Conservation (phyloP, 2,329 filamentous ascomycete species). For the Colletotrichum sp. region DNA sequence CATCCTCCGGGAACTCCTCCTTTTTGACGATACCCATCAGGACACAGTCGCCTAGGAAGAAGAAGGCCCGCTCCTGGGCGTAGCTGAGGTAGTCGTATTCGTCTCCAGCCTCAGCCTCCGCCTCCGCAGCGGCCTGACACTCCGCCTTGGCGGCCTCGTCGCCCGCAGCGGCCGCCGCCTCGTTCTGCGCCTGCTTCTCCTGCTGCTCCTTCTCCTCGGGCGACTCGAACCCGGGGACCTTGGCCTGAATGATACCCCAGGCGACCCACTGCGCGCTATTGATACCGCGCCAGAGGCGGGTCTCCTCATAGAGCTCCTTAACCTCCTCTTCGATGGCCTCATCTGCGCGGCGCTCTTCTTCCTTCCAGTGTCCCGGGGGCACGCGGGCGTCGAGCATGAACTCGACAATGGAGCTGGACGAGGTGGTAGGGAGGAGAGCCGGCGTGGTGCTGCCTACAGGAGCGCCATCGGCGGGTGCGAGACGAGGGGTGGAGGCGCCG, state of each 20-base stretch:
- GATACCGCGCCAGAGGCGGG: conserved; percentile 82
- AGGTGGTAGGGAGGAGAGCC: conserved; percentile 38
- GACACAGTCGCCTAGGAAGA: conserved; percentile 94
- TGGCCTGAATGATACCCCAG: conserved; percentile 96
- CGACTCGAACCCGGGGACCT: conserved; percentile 74
- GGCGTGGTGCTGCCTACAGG: conserved; percentile 33
- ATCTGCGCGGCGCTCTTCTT: conserved; percentile 67
- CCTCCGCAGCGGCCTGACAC: conserved; percentile 25
- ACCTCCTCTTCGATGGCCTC: conserved; percentile 71
- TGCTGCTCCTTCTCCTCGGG: conserved; percentile 32
- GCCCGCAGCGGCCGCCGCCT: conserved; percentile 20
- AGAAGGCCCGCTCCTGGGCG: conserved; percentile 86
- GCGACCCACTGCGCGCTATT: conserved; percentile 92
- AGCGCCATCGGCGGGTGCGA: conserved; percentile 43
- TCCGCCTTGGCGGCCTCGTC: conserved; percentile 29
- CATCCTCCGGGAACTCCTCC: conserved; percentile 76
- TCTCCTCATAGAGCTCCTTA: conserved; percentile 75
- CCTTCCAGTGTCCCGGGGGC: conserved; percentile 59
- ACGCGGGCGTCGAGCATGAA: conserved; percentile 85
- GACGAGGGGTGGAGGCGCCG: conserved; percentile 52
- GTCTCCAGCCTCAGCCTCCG: conserved; percentile 58
- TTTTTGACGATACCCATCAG: conserved; percentile 73
- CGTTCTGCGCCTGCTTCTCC: conserved; percentile 30
- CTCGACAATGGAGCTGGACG: conserved; percentile 60
- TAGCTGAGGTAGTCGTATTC: conserved; percentile 95